These are phyloP conservation scores for Grigorovia transvaalensis DNA, from an alignment of 805 yeast species.

Conservation along the genomic window DNA sequence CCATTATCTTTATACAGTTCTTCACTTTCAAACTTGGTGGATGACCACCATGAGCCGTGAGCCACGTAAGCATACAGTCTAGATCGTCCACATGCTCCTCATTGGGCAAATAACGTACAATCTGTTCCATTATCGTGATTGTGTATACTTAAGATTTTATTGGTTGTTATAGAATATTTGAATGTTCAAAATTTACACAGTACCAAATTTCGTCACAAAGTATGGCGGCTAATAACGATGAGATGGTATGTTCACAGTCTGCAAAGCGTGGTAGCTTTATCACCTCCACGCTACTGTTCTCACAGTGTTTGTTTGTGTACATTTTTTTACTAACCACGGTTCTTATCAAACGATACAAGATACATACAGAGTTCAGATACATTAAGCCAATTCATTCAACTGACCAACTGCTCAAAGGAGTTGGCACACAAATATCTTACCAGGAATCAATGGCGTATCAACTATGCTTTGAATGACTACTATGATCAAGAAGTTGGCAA, in stretches of 20 bases:
- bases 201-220: too few relatives aligned
- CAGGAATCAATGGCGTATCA: constrained; percentile 21
- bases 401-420: constrained; percentile 15
- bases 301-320: too few relatives aligned
- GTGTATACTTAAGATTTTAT: too few relatives aligned
- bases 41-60: constrained; percentile 18
- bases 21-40: constrained; percentile 21
- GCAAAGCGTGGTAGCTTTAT: too few relatives aligned
- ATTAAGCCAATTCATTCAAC: constrained; percentile 13
- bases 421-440: constrained; percentile 17
- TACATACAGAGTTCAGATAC: neutral
- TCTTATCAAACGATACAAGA: too few relatives aligned
- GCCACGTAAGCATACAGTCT: constrained; percentile 17
- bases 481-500: constrained; percentile 22
- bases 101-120: neutral
- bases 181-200: too few relatives aligned
- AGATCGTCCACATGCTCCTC: constrained; percentile 13
- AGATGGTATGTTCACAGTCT: neutral
- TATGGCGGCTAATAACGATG: neutral
- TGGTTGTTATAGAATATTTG: too few relatives aligned
- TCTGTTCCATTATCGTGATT: neutral
- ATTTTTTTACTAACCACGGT: neutral
- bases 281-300: too few relatives aligned
- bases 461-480: constrained; percentile 25
- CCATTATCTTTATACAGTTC: constrained; percentile 9